Conservation (phyloP, 2,329 filamentous ascomycete genomes). For the Tolypocladium nubicola region DNA sequence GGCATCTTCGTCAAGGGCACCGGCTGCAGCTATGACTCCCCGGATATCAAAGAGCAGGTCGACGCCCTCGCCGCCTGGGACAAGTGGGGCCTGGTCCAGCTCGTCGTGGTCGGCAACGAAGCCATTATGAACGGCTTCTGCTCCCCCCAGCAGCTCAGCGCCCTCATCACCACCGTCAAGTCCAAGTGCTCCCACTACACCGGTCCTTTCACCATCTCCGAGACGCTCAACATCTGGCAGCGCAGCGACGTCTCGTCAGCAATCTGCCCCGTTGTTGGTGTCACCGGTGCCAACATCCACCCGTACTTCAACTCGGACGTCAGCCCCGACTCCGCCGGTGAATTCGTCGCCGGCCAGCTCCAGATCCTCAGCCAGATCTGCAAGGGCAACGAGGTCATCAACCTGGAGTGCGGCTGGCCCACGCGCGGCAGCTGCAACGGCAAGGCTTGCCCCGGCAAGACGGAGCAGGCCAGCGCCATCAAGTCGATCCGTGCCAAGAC, state of each 20-base stretch:
- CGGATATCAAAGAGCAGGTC: constrained; percentile 63
- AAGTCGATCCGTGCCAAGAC: constrained; percentile 53
- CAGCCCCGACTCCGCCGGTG: constrained; percentile 54
- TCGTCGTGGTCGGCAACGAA: constrained; percentile 88
- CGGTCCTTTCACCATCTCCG: constrained; percentile 71
- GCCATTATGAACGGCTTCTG: constrained; percentile 66
- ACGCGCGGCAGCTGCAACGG: constrained; percentile 60
- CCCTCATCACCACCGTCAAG: constrained; percentile 61
- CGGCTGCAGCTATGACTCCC: constrained; percentile 44
- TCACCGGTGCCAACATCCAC: constrained; percentile 81
- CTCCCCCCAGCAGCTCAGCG: constrained; percentile 51
- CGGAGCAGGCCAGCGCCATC: constrained; percentile 64
- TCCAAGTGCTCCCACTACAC: constrained; percentile 60
- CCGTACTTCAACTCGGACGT: constrained; percentile 80
- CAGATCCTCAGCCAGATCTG: constrained; percentile 61
- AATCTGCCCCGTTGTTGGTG: constrained; percentile 66
- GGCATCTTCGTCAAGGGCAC: constrained; percentile 74
- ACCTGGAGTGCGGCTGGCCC: constrained; percentile 91
- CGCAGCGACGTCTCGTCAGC: constrained; percentile 41
- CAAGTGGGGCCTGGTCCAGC: constrained; percentile 64
- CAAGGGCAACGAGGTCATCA: constrained; percentile 60
- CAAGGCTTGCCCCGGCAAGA: constrained; percentile 52
- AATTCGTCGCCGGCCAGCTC: constrained; percentile 67
- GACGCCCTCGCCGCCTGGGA: constrained; percentile 60
- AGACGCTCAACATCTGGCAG: constrained; percentile 73